Conservation (phyloP, 2,329 filamentous ascomycete genomes). For the Sporothrix schenckii region DNA sequence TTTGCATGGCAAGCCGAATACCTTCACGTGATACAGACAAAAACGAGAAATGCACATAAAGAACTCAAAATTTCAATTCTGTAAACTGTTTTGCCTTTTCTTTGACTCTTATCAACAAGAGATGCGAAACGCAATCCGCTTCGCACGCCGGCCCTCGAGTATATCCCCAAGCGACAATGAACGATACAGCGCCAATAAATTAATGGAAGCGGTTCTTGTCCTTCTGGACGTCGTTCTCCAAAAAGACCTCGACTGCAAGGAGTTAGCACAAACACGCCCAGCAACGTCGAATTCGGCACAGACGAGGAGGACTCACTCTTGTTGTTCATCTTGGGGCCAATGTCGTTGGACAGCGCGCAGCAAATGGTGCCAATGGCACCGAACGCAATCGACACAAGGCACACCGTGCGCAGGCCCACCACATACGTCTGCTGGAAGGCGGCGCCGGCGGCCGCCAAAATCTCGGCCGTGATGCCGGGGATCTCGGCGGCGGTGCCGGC, state of each 20-base stretch:
- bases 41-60: background rate
- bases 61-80: background rate
- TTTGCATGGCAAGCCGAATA: background rate
- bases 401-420: conserved; percentile 36
- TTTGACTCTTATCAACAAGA: background rate
- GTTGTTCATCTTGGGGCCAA: conserved; percentile 43
- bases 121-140: background rate
- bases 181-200: background rate
- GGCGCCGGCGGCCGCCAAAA: conserved; percentile 39
- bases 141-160: background rate
- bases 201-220: conserved; percentile 41
- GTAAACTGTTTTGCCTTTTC: background rate
- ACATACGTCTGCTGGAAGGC: conserved; percentile 43
- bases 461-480: conserved; percentile 38
- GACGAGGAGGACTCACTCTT: conserved; percentile 37
- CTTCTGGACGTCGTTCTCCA: conserved; percentile 42
- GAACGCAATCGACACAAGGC: conserved; percentile 40
- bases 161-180: background rate
- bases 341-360: conserved; percentile 41
- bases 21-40: background rate
- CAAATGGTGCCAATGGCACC: conserved; percentile 40
- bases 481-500: conserved; percentile 31
- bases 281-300: too few species aligned
- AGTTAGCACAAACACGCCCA: background rate
- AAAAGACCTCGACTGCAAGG: conserved; percentile 40